Base-by-base conservation (phyloP, 441 rosid species). In the Oxalis stricta region DNA sequence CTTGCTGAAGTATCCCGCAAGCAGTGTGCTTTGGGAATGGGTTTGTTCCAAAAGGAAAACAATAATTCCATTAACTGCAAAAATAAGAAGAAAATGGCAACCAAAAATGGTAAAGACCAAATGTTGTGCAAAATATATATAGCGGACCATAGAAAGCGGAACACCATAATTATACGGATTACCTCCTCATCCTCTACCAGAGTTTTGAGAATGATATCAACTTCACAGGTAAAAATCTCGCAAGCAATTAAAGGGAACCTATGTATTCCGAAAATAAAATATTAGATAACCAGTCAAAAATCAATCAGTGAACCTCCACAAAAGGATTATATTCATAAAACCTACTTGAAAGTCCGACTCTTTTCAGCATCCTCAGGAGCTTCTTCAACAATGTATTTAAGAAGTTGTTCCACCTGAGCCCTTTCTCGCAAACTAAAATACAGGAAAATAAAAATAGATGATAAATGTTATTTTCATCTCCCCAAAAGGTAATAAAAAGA, bases 1-100 rank as follows among this genome's bases (percentile, higher is more conserved):
- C 89, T 80, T 80, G 63, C 89, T 76, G 51, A 80, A 80, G 66
- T 80, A 80, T 17, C 89, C 89, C 14, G 84, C 82, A 50, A 73
- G 69, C 56, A 63, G 52, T 33, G 82, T 55, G 48, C 69, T 66
- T 53, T 72, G 79, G 29, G 67, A 43, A 52, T 68, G 69, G 28
- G 61, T 66, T 4, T 76, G 64, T 47, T 76, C 72, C 69, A 80
- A 52, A 72, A 80, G 44, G 89, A 80, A 60, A 76, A 76, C 48
- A 80, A 59, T 45, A 80, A 61, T 41, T 68, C 39, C 89, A 80
- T 76, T 66, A 76, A 64, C 89, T 80, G 74, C 59, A 60, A 59
- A 48, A 31, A 46, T 35, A 15, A 14, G 28, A 18, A 41, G 21
- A 38, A 32, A 51, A 8, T 47, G 30, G 19, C 5, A 32, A 28